These are phyloP conservation scores for Pseudonitzschia multistriata DNA, from an alignment of 108 stramenopile species.

Conservation along the genomic window DNA sequence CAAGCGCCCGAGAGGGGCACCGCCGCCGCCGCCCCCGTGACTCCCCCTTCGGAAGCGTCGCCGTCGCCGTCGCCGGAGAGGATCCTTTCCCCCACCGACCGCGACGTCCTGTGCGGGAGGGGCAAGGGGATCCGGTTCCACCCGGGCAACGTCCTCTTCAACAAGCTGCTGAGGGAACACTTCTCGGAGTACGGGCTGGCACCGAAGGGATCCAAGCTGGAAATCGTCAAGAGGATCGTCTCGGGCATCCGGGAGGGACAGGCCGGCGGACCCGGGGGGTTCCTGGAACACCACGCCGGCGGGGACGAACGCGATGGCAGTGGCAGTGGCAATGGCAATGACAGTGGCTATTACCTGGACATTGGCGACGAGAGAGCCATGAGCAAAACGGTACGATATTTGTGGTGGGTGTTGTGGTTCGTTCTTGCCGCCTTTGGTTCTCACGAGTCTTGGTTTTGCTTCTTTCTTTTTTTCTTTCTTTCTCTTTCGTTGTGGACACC, in stretches of 20 bases:
- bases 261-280: conserved; percentile 1
- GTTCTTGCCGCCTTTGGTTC: no score
- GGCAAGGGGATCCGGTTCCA: conserved; percentile 19
- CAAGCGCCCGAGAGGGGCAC: no score
- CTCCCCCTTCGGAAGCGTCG: no score
- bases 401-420: background rate
- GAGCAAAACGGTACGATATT: conserved; percentile 21
- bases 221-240: conserved; percentile 9
- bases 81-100: background rate
- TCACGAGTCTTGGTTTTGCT: background rate
- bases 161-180: conserved; percentile 7
- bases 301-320: background rate
- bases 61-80: background rate
- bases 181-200: conserved; percentile 9
- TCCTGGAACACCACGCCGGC: conserved; percentile 13
- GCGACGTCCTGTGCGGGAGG: conserved; percentile 26
- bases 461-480: background rate
- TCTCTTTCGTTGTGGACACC: no score
- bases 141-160: conserved; percentile 16
- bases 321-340: background rate
- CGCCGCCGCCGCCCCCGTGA: no score
- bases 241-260: background rate
- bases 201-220: conserved; percentile 19
- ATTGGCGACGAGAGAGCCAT: conserved; percentile 16
- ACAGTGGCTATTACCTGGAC: background rate